phyloP scores from a whole-genome alignment of 1,139 yeast species.

The Suhomyces bribrorum region DNA sequence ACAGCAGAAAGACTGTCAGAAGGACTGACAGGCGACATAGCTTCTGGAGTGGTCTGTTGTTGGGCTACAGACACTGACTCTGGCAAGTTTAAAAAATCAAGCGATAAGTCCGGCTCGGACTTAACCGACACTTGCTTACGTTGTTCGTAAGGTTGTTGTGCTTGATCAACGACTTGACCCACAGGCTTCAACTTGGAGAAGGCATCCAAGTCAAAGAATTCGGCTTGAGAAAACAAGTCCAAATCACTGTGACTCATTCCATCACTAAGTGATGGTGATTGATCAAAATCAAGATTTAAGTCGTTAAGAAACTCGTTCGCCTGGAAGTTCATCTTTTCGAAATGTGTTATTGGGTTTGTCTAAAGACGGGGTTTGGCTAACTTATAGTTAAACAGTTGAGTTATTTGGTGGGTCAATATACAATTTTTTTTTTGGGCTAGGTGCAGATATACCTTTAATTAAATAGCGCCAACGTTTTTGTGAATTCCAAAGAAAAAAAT shows the following conservation, averaged over 20 bases:
- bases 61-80: slow-evolving; percentile 1
- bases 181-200: slow-evolving; percentile 30
- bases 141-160: slow-evolving; percentile 6
- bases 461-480: background rate
- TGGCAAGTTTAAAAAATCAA: slow-evolving; percentile 13
- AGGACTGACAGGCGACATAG: slow-evolving; percentile 5
- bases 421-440: background rate
- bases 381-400: no score
- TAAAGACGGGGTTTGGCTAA: background rate
- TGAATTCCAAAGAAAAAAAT: no score
- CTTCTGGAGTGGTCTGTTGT: slow-evolving; percentile 4
- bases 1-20: slow-evolving; percentile 19
- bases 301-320: slow-evolving; percentile 46
- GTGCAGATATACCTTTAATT: background rate
- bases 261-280: slow-evolving; percentile 20
- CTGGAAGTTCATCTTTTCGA: slow-evolving; percentile 39
- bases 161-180: slow-evolving; percentile 11
- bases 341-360: slow-evolving; percentile 3
- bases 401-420: no score
- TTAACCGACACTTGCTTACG: slow-evolving; percentile 10
- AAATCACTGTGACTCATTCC: slow-evolving; percentile 32
- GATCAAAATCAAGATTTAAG: slow-evolving; percentile 38
- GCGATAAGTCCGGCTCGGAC: slow-evolving; percentile 13
- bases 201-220: slow-evolving; percentile 51
- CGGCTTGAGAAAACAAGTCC: slow-evolving; percentile 46